phyloP scores from a whole-genome alignment of 2,329 filamentous ascomycete genomes.

The Coniochaeta sp. region DNA sequence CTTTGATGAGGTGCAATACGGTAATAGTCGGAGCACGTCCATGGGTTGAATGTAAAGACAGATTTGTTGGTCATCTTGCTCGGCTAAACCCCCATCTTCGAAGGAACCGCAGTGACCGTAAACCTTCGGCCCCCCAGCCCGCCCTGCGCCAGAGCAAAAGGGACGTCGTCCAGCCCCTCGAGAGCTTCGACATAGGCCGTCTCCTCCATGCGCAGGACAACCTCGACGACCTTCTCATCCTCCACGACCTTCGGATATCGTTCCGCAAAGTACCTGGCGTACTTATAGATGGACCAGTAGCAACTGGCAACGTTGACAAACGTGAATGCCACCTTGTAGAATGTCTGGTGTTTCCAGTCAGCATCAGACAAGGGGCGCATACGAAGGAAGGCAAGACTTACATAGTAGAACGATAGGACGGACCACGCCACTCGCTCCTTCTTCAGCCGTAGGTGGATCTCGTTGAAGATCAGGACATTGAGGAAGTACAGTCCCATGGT shows the following conservation, averaged over 20 bases:
- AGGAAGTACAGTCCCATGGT: conserved; percentile 33
- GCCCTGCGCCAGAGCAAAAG: neutral
- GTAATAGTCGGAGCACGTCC: too few species aligned
- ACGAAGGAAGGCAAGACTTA: neutral
- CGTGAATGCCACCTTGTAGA: conserved; percentile 35
- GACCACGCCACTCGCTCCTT: conserved; percentile 32
- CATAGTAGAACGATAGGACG: conserved; percentile 31
- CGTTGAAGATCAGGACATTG: conserved; percentile 39
- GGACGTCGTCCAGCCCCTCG: too few species aligned
- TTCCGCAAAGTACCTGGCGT: conserved; percentile 36
- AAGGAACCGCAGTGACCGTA: neutral
- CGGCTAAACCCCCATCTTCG: too few species aligned
- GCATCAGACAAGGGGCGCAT: neutral
- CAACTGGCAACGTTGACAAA: conserved; percentile 34
- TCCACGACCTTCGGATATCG: conserved; percentile 40
- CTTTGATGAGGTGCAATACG: too few species aligned
- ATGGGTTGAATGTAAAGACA: too few species aligned
- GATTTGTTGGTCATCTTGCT: too few species aligned
- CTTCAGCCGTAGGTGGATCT: conserved; percentile 36
- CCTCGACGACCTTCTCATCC: conserved; percentile 22
- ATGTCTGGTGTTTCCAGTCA: conserved; percentile 13
- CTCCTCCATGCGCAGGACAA: conserved; percentile 13
- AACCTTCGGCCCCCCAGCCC: neutral
- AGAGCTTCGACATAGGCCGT: neutral
- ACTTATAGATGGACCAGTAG: conserved; percentile 34